Percentiles rank a stretch among this genome's conserved stretches.
These are phyloP conservation scores for Pseudohyphozyma bogoriensis DNA, from an alignment of 768 basidiomycete species.

Conservation along the genomic window DNA sequence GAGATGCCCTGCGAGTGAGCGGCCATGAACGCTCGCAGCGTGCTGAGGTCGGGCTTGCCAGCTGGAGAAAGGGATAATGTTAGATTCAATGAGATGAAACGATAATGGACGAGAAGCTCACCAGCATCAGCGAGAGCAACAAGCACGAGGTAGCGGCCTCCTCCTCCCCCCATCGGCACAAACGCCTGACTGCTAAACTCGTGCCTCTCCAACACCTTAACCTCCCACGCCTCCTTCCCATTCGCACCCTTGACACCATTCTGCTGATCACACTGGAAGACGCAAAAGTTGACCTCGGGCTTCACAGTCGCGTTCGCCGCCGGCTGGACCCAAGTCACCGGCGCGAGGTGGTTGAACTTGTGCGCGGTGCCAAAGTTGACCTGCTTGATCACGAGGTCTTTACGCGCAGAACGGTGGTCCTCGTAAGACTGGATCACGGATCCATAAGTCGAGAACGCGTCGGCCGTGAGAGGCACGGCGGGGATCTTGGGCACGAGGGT, in stretches of 20 bases:
- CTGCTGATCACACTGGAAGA: slow-evolving; percentile 69
- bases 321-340: slow-evolving; percentile 44
- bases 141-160: slow-evolving; percentile 62
- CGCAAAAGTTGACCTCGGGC: slow-evolving; percentile 54
- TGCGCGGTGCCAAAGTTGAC: slow-evolving; percentile 83
- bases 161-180: slow-evolving; percentile 69
- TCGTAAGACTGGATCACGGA: slow-evolving; percentile 81
- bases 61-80: slow-evolving; percentile 38
- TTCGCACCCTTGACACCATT: slow-evolving; percentile 36
- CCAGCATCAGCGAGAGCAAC: slow-evolving; percentile 64
- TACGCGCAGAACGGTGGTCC: slow-evolving; percentile 54
- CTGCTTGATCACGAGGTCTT: slow-evolving; percentile 52
- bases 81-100: neutral
- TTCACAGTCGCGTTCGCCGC: slow-evolving; percentile 40
- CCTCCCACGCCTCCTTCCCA: slow-evolving; percentile 41
- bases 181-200: slow-evolving; percentile 83
- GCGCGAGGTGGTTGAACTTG: slow-evolving; percentile 85
- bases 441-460: slow-evolving; percentile 80
- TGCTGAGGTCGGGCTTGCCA: slow-evolving; percentile 64
- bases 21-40: slow-evolving; percentile 71
- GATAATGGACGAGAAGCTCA: no score
- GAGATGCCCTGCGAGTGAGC: slow-evolving; percentile 71
- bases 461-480: slow-evolving; percentile 57
- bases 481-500: slow-evolving; percentile 37
- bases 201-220: slow-evolving; percentile 79